phyloP scores from a whole-genome alignment of 805 yeast genomes.

The Starmerella lactis-condensi region DNA sequence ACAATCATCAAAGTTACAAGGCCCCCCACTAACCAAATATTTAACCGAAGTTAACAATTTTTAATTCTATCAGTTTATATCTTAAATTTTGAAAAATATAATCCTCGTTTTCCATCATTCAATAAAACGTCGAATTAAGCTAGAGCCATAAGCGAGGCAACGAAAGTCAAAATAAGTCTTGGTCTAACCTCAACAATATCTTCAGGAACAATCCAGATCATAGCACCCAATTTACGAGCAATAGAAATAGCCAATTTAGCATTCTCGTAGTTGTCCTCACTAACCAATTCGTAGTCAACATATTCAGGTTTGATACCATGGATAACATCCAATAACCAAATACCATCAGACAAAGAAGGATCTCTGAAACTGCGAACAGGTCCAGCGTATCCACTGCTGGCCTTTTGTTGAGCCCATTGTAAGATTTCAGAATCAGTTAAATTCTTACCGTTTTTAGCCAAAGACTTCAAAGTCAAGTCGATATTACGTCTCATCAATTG shows the following conservation, averaged over 20 bases:
- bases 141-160: slow-evolving; percentile 83
- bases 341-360: slow-evolving; percentile 52
- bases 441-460: slow-evolving; percentile 56
- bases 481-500: slow-evolving; percentile 96
- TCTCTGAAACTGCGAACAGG: slow-evolving; percentile 73
- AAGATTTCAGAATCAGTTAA: slow-evolving; percentile 71
- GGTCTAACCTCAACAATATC: slow-evolving; percentile 93
- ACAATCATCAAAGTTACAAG: too few relatives aligned
- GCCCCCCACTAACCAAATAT: too few relatives aligned
- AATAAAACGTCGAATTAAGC: too few relatives aligned
- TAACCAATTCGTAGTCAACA: slow-evolving; percentile 85
- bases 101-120: too few relatives aligned
- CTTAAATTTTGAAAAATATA: too few relatives aligned
- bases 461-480: slow-evolving; percentile 55
- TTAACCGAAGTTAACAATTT: too few relatives aligned
- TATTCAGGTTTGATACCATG: slow-evolving; percentile 94
- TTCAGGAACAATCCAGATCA: slow-evolving; percentile 99
- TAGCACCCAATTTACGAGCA: slow-evolving; percentile 93
- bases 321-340: slow-evolving; percentile 71
- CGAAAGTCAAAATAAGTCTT: slow-evolving; percentile 79
- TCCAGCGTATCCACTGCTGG: slow-evolving; percentile 59
- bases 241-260: slow-evolving; percentile 95
- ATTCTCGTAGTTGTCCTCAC: slow-evolving; percentile 78
- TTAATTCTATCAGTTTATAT: too few relatives aligned
- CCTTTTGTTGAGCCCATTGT: slow-evolving; percentile 85